Evolutionary conservation across 176 grass and related monocot species (phyloP), one percentile per base, ranked within the genome.

Genomic region (Aegilops umbellulata): DNA sequence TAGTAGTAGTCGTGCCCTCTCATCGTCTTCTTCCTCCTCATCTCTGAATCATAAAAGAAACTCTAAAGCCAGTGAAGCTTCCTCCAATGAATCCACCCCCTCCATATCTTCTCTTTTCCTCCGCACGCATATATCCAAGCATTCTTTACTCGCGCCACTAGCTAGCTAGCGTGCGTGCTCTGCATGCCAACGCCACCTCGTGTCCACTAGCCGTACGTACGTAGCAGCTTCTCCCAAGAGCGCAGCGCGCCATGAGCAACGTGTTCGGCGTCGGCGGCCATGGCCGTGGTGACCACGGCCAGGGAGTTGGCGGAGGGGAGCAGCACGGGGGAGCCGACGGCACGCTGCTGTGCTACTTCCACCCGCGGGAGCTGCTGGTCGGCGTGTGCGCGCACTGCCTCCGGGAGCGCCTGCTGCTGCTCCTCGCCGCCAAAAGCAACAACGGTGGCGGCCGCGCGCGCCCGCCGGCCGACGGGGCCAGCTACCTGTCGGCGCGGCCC

Each of bases 311-410:
- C 20, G 57, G 20, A 22, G 55, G 55, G 55, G 55, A 58, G 55
- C 55, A 58, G 27, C 51, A 64, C 24, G 79, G 65, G 29, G 60
- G 46, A 5, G 72, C 24, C 3, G 44, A 74, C 36, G 70, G 80
- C 64, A 51, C 39, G 6, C 14, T 24, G 80, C 29, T 46, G 80
- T 99, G 97, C 80, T 68, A 79, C 77, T 89, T 94, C 82, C 97
- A 99, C 24, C 94, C 94, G 12, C 49, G 85, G 74, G 86, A 96
- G 80, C 13, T 85, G 2, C 60, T 91, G 31, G 86, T 96, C 47
- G 97, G 97, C 30, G 89, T 99, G 0, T 99, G 97, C 83, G 87
- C 94, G 4, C 27, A 87, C 42, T 99, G 97, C 86, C 90, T 99
- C 88, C 92, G 58, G 80, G 97, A 94, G 17, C 90, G 88, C 61